Evolutionary conservation across 78 protist genomes (phyloP).

Genomic region (Ministeria vibrans): DNA sequence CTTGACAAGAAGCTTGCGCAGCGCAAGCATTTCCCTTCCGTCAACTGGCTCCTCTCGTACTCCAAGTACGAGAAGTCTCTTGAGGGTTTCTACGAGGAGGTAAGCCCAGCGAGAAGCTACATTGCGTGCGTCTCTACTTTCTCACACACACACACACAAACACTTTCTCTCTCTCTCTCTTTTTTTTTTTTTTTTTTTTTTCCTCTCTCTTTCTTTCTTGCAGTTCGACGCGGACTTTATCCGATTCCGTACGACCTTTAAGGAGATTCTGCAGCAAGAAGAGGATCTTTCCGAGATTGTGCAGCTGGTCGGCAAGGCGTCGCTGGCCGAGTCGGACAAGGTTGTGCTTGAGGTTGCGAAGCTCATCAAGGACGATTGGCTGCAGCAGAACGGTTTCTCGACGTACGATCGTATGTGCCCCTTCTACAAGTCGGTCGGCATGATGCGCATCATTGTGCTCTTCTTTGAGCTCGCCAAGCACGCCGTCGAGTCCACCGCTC

Average conservation of each 20-base stretch:
- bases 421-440: slow-evolving; percentile 96
- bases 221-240: slow-evolving; percentile 79
- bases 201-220: too few species aligned
- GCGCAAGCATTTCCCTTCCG: slow-evolving; percentile 99
- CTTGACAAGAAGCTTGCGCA: slow-evolving; percentile 98
- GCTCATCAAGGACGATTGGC: slow-evolving; percentile 96
- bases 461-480: slow-evolving; percentile 68
- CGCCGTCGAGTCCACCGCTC: slow-evolving; percentile 9
- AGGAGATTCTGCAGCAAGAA: slow-evolving; percentile 92
- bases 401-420: slow-evolving; percentile 96
- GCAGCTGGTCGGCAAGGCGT: slow-evolving; percentile 98
- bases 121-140: too few species aligned
- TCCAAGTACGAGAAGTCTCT: slow-evolving; percentile 88
- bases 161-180: too few species aligned
- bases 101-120: too few species aligned
- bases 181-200: too few species aligned
- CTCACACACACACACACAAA: too few species aligned
- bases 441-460: slow-evolving; percentile 82
- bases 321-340: slow-evolving; percentile 97
- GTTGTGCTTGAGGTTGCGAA: slow-evolving; percentile 91
- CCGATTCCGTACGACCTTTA: slow-evolving; percentile 52
- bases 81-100: slow-evolving; percentile 81
- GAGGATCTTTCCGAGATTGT: slow-evolving; percentile 97
- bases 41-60: slow-evolving; percentile 95
- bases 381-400: slow-evolving; percentile 93